phyloP scores from a whole-genome alignment of 768 basidiomycete species.

The Mrakia hoshinonis region DNA sequence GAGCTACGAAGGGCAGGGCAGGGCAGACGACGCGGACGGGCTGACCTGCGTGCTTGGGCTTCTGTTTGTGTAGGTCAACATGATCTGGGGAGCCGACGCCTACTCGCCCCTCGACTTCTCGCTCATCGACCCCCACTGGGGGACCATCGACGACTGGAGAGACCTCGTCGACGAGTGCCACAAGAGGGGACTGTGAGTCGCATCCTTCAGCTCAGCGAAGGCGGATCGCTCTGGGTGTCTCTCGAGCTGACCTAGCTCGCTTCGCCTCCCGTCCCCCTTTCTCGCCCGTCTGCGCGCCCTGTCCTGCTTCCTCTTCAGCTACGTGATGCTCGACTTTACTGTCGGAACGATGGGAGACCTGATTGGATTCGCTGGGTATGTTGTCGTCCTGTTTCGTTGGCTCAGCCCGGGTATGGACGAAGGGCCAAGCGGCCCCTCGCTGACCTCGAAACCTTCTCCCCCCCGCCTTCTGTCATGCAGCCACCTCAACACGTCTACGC shows the following conservation, averaged over 20 bases:
- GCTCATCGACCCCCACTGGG: slow-evolving; percentile 87
- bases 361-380: slow-evolving; percentile 73
- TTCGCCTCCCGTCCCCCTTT: not conserved
- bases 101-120: slow-evolving; percentile 89
- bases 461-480: slow-evolving; percentile 42
- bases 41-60: not conserved
- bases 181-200: slow-evolving; percentile 58
- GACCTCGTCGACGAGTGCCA: slow-evolving; percentile 67
- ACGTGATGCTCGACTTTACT: slow-evolving; percentile 86
- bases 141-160: slow-evolving; percentile 71
- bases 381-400: slow-evolving; percentile 20
- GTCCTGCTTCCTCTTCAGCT: slow-evolving; percentile 36
- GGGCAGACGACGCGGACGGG: not conserved
- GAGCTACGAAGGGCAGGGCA: not conserved
- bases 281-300: not conserved
- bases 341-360: slow-evolving; percentile 86
- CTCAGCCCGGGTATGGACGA: not conserved
- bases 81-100: slow-evolving; percentile 29
- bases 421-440: not conserved
- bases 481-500: slow-evolving; percentile 67
- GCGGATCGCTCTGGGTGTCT: not conserved
- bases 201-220: too few species aligned
- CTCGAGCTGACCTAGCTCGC: not conserved
- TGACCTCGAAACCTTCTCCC: not conserved
- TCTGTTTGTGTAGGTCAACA: slow-evolving; percentile 12